These are phyloP conservation scores for Marasmius sp. DNA, from an alignment of 1,284 basidiomycete species.

Conservation along the genomic window DNA sequence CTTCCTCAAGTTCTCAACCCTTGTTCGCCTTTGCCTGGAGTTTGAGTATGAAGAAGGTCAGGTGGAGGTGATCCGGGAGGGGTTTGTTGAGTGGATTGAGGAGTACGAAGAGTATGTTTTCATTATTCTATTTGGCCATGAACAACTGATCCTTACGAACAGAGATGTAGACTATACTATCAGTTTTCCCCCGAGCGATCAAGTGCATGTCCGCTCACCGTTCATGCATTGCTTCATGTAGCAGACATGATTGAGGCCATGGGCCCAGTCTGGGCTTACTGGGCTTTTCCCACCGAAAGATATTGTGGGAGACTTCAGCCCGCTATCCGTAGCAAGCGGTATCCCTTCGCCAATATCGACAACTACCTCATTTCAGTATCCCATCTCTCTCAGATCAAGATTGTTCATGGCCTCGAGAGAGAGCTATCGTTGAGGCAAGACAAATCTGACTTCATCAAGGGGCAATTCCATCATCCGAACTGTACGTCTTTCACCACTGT, in stretches of 20 bases:
- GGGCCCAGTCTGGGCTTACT: constrained; percentile 43
- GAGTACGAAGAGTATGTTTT: too few relatives aligned
- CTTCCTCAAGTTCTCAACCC: constrained; percentile 38
- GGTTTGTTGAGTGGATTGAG: too few relatives aligned
- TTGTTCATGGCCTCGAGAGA: too few relatives aligned
- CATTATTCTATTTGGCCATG: too few relatives aligned
- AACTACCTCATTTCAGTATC: constrained; percentile 22
- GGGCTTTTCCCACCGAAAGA: constrained; percentile 41
- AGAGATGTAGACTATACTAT: constrained; percentile 31
- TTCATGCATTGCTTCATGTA: constrained; percentile 31
- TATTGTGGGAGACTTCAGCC: constrained; percentile 28
- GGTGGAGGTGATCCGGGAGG: too few relatives aligned
- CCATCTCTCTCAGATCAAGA: constrained; percentile 29
- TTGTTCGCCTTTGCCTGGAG: constrained; percentile 40
- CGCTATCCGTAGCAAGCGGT: constrained; percentile 25
- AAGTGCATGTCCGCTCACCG: too few relatives aligned
- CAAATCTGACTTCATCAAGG: too few relatives aligned
- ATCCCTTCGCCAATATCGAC: constrained; percentile 28
- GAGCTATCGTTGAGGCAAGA: too few relatives aligned
- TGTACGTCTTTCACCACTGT: too few relatives aligned
- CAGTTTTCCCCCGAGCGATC: constrained; percentile 19
- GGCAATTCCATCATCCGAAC: too few relatives aligned
- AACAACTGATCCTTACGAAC: constrained; percentile 30
- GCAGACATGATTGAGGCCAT: constrained; percentile 28
- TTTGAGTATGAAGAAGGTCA: too few relatives aligned